Evolutionary conservation across 257 asterid species (phyloP).

Genomic region (Capsicum rhomboideum): DNA sequence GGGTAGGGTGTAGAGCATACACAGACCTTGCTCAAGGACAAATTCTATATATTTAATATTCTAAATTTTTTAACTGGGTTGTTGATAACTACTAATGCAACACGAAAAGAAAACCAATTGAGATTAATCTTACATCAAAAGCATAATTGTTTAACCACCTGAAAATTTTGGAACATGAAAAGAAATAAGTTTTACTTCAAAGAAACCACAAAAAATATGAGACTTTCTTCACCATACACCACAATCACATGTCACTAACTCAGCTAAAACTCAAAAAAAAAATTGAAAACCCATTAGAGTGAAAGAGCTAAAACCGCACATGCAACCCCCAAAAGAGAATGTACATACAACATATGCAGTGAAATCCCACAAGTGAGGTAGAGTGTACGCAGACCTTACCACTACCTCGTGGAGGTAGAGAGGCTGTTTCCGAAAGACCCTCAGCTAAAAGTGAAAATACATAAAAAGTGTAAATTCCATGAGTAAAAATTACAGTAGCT

Average conservation of each 20-base stretch:
- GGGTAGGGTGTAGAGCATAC: too few relatives aligned
- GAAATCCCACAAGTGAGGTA: too few relatives aligned
- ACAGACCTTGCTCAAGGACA: too few relatives aligned
- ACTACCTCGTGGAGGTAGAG: too few relatives aligned
- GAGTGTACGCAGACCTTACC: too few relatives aligned
- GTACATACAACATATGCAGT: too few relatives aligned
- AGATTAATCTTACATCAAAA: neutral
- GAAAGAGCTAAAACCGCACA: neutral
- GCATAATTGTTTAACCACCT: neutral
- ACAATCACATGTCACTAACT: neutral
- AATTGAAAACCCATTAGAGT: neutral
- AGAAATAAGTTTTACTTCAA: neutral
- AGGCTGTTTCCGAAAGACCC: too few relatives aligned
- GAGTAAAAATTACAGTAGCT: neutral
- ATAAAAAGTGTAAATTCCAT: neutral
- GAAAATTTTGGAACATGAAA: neutral
- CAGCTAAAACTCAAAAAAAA: neutral
- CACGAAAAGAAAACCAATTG: neutral
- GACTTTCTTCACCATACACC: neutral
- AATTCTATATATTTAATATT: neutral
- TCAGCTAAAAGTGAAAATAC: neutral
- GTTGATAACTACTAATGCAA: neutral
- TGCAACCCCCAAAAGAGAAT: neutral
- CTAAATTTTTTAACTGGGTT: too few relatives aligned
- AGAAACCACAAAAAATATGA: neutral